phyloP scores from a whole-genome alignment of 352 stramenopile genomes.

The Phytophthora fragariae region DNA sequence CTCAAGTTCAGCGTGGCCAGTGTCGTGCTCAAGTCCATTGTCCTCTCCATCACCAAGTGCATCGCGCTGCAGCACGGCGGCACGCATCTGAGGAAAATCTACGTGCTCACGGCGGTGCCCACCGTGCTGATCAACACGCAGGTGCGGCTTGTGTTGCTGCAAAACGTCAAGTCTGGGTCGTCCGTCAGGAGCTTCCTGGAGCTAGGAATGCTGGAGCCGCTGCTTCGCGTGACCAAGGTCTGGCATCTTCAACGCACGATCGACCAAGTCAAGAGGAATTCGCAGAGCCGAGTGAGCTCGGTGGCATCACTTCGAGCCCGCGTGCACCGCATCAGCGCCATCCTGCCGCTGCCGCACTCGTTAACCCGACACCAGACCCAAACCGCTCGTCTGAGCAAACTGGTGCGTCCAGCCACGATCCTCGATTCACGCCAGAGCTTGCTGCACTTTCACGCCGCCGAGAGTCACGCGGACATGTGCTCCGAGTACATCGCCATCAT shows the following conservation, averaged over 20 bases:
- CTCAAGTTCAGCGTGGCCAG: constrained; percentile 11
- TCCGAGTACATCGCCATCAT: constrained; percentile 51
- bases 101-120: constrained; percentile 19
- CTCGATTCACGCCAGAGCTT: constrained; percentile 3
- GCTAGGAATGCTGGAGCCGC: constrained; percentile 18
- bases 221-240: constrained; percentile 9
- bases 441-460: constrained; percentile 29
- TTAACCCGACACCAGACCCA: too few species aligned
- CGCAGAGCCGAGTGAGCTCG: background rate
- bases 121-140: constrained; percentile 32
- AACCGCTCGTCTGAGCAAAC: background rate
- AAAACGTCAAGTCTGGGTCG: background rate
- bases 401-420: constrained; percentile 6
- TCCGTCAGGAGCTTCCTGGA: constrained; percentile 14
- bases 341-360: background rate
- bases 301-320: background rate
- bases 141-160: constrained; percentile 17
- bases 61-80: constrained; percentile 6
- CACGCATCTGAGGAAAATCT: constrained; percentile 15
- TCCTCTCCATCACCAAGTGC: background rate
- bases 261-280: background rate
- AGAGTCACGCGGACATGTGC: constrained; percentile 43
- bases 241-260: constrained; percentile 2
- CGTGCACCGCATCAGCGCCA: background rate
- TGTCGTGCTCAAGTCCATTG: constrained; percentile 1